Percentiles rank a stretch among this genome's conserved stretches.
These are phyloP conservation scores for Pleurotus cornucopiae DNA, from an alignment of 768 basidiomycete genomes.

Conservation along the genomic window DNA sequence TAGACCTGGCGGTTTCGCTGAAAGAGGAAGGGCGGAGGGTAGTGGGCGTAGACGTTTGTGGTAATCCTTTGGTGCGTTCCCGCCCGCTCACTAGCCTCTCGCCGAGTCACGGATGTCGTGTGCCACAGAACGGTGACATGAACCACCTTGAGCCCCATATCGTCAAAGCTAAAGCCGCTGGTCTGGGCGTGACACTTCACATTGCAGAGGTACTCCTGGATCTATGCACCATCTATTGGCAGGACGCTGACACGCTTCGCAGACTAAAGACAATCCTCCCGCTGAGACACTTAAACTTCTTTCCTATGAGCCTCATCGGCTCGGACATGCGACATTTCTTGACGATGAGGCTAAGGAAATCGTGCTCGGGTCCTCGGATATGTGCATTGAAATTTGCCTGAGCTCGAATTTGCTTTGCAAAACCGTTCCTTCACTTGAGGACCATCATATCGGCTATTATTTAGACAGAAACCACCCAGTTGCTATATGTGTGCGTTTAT, in stretches of 20 bases:
- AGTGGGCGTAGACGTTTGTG: constrained; percentile 80
- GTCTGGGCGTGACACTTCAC: constrained; percentile 74
- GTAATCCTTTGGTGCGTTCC: constrained; percentile 51
- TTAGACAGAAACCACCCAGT: constrained; percentile 63
- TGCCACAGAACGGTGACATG: constrained; percentile 47
- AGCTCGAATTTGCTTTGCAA: constrained; percentile 78
- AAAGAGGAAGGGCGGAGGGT: constrained; percentile 55
- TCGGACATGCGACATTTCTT: constrained; percentile 83
- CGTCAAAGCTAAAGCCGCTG: constrained; percentile 48
- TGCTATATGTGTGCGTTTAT: constrained; percentile 63
- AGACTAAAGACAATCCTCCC: constrained; percentile 32
- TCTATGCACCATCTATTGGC: no score
- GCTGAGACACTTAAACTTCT: constrained; percentile 61
- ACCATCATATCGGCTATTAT: constrained; percentile 71
- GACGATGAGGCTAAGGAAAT: constrained; percentile 51
- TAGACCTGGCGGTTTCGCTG: constrained; percentile 52
- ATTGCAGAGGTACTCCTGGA: constrained; percentile 66
- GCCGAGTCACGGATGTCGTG: neutral
- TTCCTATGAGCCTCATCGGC: constrained; percentile 56
- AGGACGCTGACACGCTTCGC: no score
- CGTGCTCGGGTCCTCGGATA: constrained; percentile 43
- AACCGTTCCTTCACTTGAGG: constrained; percentile 59
- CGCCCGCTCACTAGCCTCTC: neutral
- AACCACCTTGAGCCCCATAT: constrained; percentile 46
- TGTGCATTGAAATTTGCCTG: constrained; percentile 77